Evolutionary conservation across 345 rosid genomes (phyloP), one percentile per base, ranked within the genome.

Genomic region (Euphorbia tirucalli): DNA sequence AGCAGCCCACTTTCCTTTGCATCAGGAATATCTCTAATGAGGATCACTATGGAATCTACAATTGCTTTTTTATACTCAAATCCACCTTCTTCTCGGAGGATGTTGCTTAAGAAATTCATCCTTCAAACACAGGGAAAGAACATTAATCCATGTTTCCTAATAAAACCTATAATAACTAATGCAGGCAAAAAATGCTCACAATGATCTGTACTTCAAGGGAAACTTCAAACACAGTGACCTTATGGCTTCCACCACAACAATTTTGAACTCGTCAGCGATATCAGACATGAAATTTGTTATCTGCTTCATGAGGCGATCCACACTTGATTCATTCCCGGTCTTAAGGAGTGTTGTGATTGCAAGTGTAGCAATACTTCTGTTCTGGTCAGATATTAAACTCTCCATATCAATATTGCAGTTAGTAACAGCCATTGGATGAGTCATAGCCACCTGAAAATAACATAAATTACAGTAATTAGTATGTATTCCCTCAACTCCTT

Each of bases 361-460:
- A 69, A 95, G 97, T 72, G 99, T 95, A 35, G 99, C 99, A 62
- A 92, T 92, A 84, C 97, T 95, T 88, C 99, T 88, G 73, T 95
- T 95, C 82, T 94, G 98, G 75, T 94, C 98, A 69, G 98, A 88
- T 62, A 94, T 94, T 79, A 94, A 83, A 76, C 96, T 94, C 87
- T 94, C 98, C 98, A 94, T 94, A 71, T 94, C 98, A 80, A 94
- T 92, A 76, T 94, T 94, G 91, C 99, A 95, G 89, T 88, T 95
- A 73, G 97, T 90, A 68, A 95, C 96, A 65, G 97, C 97, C 97
- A 92, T 89, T 55, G 99, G 99, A 88, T 95, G 99, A 35, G 93
- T 90, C 99, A 95, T 90, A 52, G 99, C 97, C 83, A 95, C 99
- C 99, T 95, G 88, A 65, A 77, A 73, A 65, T 72, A 60, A 7